phyloP scores from a whole-genome alignment of 345 rosid species.

The Brassica nigra region DNA sequence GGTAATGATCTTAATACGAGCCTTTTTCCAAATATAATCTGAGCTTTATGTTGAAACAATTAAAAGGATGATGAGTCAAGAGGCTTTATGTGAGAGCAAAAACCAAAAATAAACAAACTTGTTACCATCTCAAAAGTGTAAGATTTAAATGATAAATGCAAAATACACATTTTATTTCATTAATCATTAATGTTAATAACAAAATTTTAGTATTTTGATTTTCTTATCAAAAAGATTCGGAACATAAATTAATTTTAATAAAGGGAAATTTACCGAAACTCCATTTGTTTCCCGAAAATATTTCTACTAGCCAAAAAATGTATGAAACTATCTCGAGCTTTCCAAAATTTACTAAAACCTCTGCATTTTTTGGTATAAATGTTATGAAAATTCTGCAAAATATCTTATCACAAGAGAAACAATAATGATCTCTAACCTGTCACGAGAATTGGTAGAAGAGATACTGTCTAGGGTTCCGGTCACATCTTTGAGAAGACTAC shows the following conservation, averaged over 20 bases:
- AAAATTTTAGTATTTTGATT: too few species aligned
- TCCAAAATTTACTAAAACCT: not conserved
- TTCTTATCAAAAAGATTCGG: not conserved
- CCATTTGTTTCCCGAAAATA: not conserved
- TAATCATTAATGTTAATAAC: not conserved
- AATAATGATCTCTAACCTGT: not conserved
- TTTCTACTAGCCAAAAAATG: not conserved
- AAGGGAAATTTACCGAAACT: not conserved
- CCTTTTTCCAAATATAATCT: not conserved
- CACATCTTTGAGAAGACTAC: not conserved
- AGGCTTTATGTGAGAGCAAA: conserved; percentile 25
- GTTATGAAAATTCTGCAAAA: not conserved
- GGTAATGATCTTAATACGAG: not conserved
- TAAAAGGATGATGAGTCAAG: not conserved
- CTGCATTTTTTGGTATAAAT: not conserved
- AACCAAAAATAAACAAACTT: conserved; percentile 3
- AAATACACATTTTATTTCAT: conserved; percentile 17
- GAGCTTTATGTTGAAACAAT: conserved; percentile 4
- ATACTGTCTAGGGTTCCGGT: not conserved
- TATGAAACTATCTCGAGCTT: not conserved
- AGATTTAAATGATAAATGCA: conserved; percentile 62
- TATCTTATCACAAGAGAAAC: not conserved
- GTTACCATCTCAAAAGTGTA: conserved; percentile 72
- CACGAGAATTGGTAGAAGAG: not conserved
- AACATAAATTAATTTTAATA: too few species aligned